A percentile compares a stretch with the other conserved stretches of the same genome.
Conservation (phyloP, 2,329 filamentous ascomycete genomes). For the Chaetomium sp. region DNA sequence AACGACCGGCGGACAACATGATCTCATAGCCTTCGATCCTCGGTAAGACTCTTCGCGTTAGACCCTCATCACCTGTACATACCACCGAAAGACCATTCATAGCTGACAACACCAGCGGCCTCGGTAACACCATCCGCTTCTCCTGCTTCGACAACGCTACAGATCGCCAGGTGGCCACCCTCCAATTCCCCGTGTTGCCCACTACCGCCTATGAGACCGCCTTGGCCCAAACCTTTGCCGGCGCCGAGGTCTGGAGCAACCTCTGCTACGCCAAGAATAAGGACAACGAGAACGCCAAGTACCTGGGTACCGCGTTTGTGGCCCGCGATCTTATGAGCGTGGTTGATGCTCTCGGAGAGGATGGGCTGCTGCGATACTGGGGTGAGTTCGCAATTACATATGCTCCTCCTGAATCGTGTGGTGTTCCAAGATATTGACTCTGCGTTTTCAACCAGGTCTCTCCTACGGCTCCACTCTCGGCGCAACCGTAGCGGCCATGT, state of each 20-base stretch:
- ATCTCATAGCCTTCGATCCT: slow-evolving; percentile 8
- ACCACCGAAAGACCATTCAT: not conserved
- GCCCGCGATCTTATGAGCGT: slow-evolving; percentile 40
- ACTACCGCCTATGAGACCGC: not conserved
- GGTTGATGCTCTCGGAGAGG: slow-evolving; percentile 37
- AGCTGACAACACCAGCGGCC: not conserved
- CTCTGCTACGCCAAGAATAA: not conserved
- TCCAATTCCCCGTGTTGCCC: not conserved
- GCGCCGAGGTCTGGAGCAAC: not conserved
- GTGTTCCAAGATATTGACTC: not conserved
- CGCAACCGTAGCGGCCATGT: slow-evolving; percentile 12
- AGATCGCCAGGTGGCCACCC: not conserved
- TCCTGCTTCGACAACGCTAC: slow-evolving; percentile 1
- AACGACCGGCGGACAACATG: slow-evolving; percentile 9
- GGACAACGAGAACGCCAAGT: not conserved
- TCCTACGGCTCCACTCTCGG: slow-evolving; percentile 15
- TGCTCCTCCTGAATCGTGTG: not conserved
- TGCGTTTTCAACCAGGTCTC: not conserved
- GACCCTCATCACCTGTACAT: not conserved
- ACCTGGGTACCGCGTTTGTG: slow-evolving; percentile 25
- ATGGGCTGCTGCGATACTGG: slow-evolving; percentile 34
- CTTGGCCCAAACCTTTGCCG: slow-evolving; percentile 3
- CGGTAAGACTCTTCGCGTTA: not conserved
- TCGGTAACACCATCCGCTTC: slow-evolving; percentile 5
- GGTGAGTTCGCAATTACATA: slow-evolving; percentile 20